Evolutionary conservation across 768 basidiomycete genomes (phyloP), one percentile per base, ranked within the genome.

Genomic region (Tylopilus vinaceipallidus): DNA sequence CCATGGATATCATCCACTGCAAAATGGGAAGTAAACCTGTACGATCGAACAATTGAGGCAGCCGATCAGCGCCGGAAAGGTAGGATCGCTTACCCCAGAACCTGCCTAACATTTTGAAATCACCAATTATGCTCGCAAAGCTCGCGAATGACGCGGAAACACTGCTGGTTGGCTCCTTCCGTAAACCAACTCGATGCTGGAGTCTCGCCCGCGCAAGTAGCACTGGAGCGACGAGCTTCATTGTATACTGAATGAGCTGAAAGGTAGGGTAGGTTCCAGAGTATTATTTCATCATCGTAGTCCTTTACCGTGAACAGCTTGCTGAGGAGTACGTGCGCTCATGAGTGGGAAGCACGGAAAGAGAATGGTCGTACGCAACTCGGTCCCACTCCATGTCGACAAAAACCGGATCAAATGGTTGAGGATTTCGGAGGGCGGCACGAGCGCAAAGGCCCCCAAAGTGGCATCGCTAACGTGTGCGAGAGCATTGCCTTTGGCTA

Each of bases 331-430:
- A 13, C 22, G 29, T 17, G 16, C 34, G 46, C 40, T 42, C 29
- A 48, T 57, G 43, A 58, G 65, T 43, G 34, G 23, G 34, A 19
- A 38, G 39, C 33, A 38, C 36, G 33, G 38, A 50, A 24, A 32
- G 20, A 59, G 52, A 40, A 55, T 23, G 52, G 32, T 29, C 26
- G 54, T 54, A 82, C 82, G 66, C 73, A 65, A 91, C 90, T 93
- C 91, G 80, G 81, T 89, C 23, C 90, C 90, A 64, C 82, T 85
- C 87, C 88, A 91, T 59, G 89, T 88, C 47, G 85, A 82, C 45
- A 92, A 73, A 62, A 82, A 91, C 60, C 87, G 75, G 33, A 89
- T 75, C 9, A 89, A 73, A 66, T 90, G 89, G 59, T 90, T 76
- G 37, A 92, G 65, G 6, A 76, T 81, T 53, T 82, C 74, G 7